Base-by-base conservation (phyloP, 2,329 filamentous ascomycete genomes). In the Pseudogymnoascus sp. region DNA sequence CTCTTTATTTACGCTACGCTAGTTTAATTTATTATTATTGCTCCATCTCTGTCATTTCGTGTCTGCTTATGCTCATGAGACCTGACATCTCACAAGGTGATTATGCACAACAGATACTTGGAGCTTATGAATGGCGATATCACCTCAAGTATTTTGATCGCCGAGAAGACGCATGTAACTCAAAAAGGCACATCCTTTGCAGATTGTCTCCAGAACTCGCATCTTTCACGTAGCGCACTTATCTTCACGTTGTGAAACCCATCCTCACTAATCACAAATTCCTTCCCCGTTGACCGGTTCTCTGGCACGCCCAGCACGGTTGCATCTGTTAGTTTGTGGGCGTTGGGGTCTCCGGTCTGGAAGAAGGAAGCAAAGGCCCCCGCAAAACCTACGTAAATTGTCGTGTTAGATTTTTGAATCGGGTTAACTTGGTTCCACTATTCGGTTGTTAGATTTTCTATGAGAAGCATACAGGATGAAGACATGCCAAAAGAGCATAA, bases 291-390 rank as follows among this genome's bases (percentile, higher is more conserved):
- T 0, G 17, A 13, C 64, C 64, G 64, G 23, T 26, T 63, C 17
- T 71, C 69, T 1, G 83, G 83, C 7, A 85, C 78, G 1, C 75
- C 79, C 15, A 73, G 71, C 57, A 78, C 70, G 28, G 73, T 75
- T 1, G 64, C 64, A 62, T 77, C 75, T 0, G 82, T 85, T 36
- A 86, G 65, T 64, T 86, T 86, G 64, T 82, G 76, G 11, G 76
- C 73, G 68, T 87, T 86, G 0, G 84, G 83, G 70, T 86, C 78
- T 0, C 82, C 83, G 0, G 81, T 84, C 70, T 82, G 78, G 64
- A 87, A 81, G 71, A 86, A 87, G 23, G 80, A 83, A 0, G 82
- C 83, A 69, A 87, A 80, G 0, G 84, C 83, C 4, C 85, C 84
- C 1, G 80, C 72, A 65, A 80, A 87, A 10, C 82, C 84, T 17